Evolutionary conservation across 1,284 basidiomycete species (phyloP), one percentile per base, ranked within the genome.

Genomic region (Boletus smithii): DNA sequence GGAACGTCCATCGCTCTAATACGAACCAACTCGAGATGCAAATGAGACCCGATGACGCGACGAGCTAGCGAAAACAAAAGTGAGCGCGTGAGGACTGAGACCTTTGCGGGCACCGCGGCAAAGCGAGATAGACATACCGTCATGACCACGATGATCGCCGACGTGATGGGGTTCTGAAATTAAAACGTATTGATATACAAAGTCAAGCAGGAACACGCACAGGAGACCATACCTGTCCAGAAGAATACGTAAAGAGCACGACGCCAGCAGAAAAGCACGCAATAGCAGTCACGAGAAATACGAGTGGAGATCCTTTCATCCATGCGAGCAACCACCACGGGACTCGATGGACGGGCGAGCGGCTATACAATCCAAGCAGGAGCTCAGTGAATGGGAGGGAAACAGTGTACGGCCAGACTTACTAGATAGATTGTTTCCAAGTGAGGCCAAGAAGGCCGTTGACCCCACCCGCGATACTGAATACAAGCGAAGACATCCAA

Each of bases 11-110:
- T 8, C 85, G 78, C 59, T 89, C 87, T 7, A 81, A 81, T 2
- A 79, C 76, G 61, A 89, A 88, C 87, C 86, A 89, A 1, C 77
- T 70, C 0, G 83, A 88, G 16, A 89, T 86, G 9, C 84, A 85
- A n/a, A 76, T 71, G n/a, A 89, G 76, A 40, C 86, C 86, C 51
- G 85, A 84, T 22, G 82, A 86, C 14, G 85, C 86, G 57, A 85
- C 10, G 29, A 61, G 48, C 62, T 65, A 26, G n/a, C 1, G 10
- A 26, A n/a, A 10, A 5, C 8, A 22, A 4, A 24, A 16, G 3
- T 7, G 11, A 31, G 37, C 24, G 33, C 2, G 33, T 20, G 13
- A 30, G 14, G 2, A 14, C 35, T 18, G 13, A 30, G 46, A 32
- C 26, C 11, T 27, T 9, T 27, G 22, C 10, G 0, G 8, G 14